Conservation (phyloP, 1,139 yeast species). For the Kodamaea sp. region DNA sequence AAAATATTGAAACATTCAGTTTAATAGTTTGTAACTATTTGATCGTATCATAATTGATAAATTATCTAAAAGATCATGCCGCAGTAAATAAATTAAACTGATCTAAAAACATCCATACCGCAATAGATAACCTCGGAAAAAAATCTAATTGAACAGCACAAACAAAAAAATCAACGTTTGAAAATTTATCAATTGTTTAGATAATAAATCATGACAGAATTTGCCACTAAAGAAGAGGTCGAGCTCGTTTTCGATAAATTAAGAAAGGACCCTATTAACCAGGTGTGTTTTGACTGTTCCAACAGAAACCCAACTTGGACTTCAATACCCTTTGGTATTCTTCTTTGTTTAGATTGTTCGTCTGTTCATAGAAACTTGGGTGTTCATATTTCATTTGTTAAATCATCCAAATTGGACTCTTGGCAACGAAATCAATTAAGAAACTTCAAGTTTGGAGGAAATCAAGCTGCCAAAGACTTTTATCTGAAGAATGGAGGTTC, state of each 20-base stretch:
- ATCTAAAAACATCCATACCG: not conserved
- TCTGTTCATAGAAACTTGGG: slow-evolving; percentile 50
- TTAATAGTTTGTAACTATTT: no score
- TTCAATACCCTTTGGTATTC: slow-evolving; percentile 47
- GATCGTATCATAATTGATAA: no score
- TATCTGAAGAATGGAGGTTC: slow-evolving; percentile 83
- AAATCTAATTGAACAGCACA: not conserved
- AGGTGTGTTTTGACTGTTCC: slow-evolving; percentile 68
- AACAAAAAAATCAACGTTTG: not conserved
- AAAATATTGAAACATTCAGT: not conserved
- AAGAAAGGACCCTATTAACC: slow-evolving; percentile 67
- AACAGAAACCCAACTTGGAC: slow-evolving; percentile 53
- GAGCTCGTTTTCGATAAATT: slow-evolving; percentile 54
- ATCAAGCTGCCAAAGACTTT: slow-evolving; percentile 78
- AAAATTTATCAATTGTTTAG: no score
- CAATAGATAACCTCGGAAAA: not conserved
- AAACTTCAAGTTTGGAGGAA: slow-evolving; percentile 91
- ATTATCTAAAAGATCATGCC: no score
- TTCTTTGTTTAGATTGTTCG: slow-evolving; percentile 47
- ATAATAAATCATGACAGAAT: slow-evolving; percentile 22
- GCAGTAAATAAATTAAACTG: no score
- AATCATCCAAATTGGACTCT: slow-evolving; percentile 82
- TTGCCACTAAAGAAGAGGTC: slow-evolving; percentile 63
- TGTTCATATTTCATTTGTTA: slow-evolving; percentile 58
- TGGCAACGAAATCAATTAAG: slow-evolving; percentile 90